Evolutionary conservation across 1,284 basidiomycete species (phyloP).

Genomic region (Fomes fomentarius): DNA sequence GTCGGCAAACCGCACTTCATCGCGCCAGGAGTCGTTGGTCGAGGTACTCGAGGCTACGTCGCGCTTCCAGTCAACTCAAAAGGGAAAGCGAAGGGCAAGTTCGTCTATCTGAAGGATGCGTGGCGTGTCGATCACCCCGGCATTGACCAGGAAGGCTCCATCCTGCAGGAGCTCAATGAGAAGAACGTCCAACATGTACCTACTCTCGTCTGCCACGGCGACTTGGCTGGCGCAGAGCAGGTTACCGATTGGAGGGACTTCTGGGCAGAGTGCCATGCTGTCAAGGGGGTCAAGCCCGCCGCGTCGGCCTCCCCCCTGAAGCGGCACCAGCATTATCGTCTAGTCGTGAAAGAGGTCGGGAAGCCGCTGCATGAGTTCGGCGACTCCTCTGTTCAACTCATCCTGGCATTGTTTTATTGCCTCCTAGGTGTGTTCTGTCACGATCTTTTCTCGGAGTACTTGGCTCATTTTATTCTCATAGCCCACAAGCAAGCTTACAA

Average conservation of each 20-base stretch:
- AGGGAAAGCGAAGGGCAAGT: not conserved
- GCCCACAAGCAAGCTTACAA: slow-evolving; percentile 3
- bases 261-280: not conserved
- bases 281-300: too few species aligned
- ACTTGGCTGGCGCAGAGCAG: slow-evolving; percentile 6
- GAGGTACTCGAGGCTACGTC: slow-evolving; percentile 18
- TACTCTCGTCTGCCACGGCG: slow-evolving; percentile 12
- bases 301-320: slow-evolving; percentile 3
- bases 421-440: not conserved
- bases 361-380: slow-evolving; percentile 7
- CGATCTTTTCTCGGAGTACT: too few species aligned
- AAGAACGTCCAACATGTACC: slow-evolving; percentile 22
- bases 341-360: slow-evolving; percentile 16
- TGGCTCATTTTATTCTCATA: not conserved
- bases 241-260: not conserved
- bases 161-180: slow-evolving; percentile 15
- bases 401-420: not conserved
- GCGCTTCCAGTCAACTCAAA: not conserved
- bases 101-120: slow-evolving; percentile 14
- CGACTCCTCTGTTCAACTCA: not conserved
- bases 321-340: slow-evolving; percentile 16
- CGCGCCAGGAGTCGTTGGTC: slow-evolving; percentile 3
- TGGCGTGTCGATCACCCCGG: slow-evolving; percentile 10
- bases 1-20: slow-evolving; percentile 10
- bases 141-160: slow-evolving; percentile 8